Evolutionary conservation across 306 rosid genomes (phyloP).

Genomic region (Canavalia gladiata): DNA sequence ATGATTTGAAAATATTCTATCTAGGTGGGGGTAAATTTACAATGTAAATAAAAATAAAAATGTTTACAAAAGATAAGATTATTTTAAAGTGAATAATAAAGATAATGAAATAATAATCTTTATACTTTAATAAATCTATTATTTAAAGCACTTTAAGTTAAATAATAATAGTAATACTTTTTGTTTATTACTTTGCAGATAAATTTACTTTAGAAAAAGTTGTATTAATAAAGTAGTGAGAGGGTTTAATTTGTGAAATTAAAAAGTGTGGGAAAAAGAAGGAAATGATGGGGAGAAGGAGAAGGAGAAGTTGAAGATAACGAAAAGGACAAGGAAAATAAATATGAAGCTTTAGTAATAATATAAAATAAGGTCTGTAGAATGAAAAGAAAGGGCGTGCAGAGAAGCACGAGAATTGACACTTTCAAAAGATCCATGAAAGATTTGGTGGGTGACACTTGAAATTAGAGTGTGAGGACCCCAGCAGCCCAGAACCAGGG

Average conservation of each 20-base stretch:
- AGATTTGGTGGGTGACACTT: conserved; percentile 43
- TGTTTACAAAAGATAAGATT: too few species aligned
- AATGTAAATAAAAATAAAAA: too few species aligned
- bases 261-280: not conserved
- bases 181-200: too few species aligned
- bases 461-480: conserved; percentile 26
- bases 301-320: conserved; percentile 10
- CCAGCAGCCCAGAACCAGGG: not conserved
- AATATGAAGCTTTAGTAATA: not conserved
- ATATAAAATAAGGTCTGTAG: not conserved
- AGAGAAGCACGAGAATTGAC: conserved; percentile 27
- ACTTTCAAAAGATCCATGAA: conserved; percentile 29
- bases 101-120: too few species aligned
- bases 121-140: too few species aligned
- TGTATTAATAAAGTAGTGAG: not conserved
- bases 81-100: too few species aligned
- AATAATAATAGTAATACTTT: too few species aligned
- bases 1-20: too few species aligned
- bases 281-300: not conserved
- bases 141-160: too few species aligned
- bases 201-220: too few species aligned
- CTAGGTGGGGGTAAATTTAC: too few species aligned
- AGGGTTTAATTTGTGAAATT: not conserved
- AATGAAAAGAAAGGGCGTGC: conserved; percentile 22
- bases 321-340: conserved; percentile 5